These are phyloP conservation scores for Desmodesmus armatus DNA, from an alignment of 139 green algal genomes.

Conservation along the genomic window DNA sequence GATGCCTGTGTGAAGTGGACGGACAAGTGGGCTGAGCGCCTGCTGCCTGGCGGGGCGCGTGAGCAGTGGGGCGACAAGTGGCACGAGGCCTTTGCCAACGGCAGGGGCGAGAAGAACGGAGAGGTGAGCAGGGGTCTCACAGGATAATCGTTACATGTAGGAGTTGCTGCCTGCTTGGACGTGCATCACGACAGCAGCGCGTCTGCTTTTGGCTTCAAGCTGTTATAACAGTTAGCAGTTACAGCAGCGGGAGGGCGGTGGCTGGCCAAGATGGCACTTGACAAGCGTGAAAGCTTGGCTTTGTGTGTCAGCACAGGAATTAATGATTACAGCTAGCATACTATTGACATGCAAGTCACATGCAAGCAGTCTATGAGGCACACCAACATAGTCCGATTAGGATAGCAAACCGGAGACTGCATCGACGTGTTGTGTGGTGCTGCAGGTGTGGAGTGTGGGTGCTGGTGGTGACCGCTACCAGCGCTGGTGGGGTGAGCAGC, in stretches of 20 bases:
- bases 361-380: no score
- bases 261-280: no score
- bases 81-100: conserved; percentile 83
- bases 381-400: no score
- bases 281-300: no score
- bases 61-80: conserved; percentile 94
- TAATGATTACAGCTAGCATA: no score
- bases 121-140: conserved; percentile 69
- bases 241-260: no score
- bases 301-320: no score
- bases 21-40: conserved; percentile 81
- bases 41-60: conserved; percentile 55
- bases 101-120: conserved; percentile 79
- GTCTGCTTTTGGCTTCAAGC: not conserved
- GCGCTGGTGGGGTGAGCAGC: conserved; percentile 86
- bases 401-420: no score
- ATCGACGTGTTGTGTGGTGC: not conserved
- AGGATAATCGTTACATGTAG: conserved; percentile 30
- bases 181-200: not conserved
- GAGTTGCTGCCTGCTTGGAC: not conserved
- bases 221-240: no score
- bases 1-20: conserved; percentile 51
- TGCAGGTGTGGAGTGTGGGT: conserved; percentile 64
- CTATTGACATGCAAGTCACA: no score
- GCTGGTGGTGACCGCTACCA: conserved; percentile 68